Base-by-base conservation (phyloP, 2,329 filamentous ascomycete genomes). In the Diaporthe citriasiana region DNA sequence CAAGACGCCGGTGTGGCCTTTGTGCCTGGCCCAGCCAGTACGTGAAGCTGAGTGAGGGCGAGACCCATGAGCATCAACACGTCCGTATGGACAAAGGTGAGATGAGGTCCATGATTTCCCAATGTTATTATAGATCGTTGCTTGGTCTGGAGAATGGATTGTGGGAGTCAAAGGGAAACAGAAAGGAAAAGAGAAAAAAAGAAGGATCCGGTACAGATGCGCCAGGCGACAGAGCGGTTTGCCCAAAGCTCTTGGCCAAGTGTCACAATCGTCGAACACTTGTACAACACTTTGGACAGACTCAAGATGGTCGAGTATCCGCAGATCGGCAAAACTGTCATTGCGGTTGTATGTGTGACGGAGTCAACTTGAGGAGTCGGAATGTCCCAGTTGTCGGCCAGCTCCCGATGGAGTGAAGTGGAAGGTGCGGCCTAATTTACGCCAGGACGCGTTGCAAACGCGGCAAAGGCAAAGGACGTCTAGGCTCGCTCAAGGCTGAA, bases 401-500 rank as follows among this genome's bases (percentile, higher is more conserved):
- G 33, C 19, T 25, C 25, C n/a, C 33, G 33, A 13, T 22, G 2
- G 30, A 13, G 27, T 33, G 30, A 19, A n/a, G 42, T 38, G 47
- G n/a, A 40, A 68, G 33, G 17, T 27, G 42, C 25, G 17, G 15
- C 22, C n/a, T 38, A 17, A 15, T 7, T 17, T 38, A 13, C 6
- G 25, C 33, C n/a, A 25, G n/a, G 33, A 68, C 63, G 63, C 63
- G 63, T 53, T 27, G 45, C 33, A 27, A 40, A 51, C 63, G 63
- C 63, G 63, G 13, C n/a, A 4, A 17, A n/a, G n/a, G 47, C 4
- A 51, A 2, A 25, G 45, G 40, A 68, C 45, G 63, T 33, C n/a
- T 19, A 35, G 50, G 65, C 55, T 40, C 12, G 33, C 63, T 45
- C 66, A 38, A 73, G 55, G 63, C 45, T 53, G 63, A 60, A 13